A percentile compares a stretch with the other conserved stretches of the same genome.
These are phyloP conservation scores for Favolaschia claudopus DNA, from an alignment of 768 basidiomycete species.

Conservation along the genomic window DNA sequence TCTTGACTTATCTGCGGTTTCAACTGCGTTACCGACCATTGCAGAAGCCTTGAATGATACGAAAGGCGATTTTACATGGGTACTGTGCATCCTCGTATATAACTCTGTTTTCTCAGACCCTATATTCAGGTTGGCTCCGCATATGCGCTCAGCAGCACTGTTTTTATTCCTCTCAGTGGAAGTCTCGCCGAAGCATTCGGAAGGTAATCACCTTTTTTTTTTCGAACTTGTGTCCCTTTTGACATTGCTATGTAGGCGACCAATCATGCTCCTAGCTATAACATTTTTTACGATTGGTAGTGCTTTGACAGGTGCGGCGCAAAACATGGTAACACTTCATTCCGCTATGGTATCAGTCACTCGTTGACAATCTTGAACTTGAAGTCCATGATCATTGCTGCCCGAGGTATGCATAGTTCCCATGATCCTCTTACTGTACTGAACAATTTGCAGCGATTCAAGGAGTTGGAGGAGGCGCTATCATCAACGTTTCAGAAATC, in stretches of 20 bases:
- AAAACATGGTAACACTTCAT: constrained; percentile 49
- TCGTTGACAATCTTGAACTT: background rate
- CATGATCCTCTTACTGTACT: background rate
- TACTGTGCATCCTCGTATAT: background rate
- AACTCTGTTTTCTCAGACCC: background rate
- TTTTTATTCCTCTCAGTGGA: constrained; percentile 47
- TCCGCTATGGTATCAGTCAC: too few species aligned
- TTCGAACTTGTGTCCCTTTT: background rate
- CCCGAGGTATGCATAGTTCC: constrained; percentile 31
- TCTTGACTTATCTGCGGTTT: constrained; percentile 22
- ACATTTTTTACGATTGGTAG: constrained; percentile 49
- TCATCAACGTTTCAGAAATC: constrained; percentile 44
- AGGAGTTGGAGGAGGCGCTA: constrained; percentile 46
- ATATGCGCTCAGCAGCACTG: constrained; percentile 49
- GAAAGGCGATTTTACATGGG: constrained; percentile 27
- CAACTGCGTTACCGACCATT: constrained; percentile 28
- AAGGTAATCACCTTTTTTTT: constrained; percentile 16
- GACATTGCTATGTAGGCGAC: constrained; percentile 18
- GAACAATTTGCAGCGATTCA: constrained; percentile 30
- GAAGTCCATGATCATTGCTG: constrained; percentile 45
- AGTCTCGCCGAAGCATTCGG: constrained; percentile 44
- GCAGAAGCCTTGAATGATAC: constrained; percentile 23
- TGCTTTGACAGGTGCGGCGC: constrained; percentile 48
- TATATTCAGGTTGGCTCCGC: constrained; percentile 45
- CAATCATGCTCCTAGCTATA: constrained; percentile 39